Percentiles rank a stretch among this genome's conserved stretches.
phyloP scores from a whole-genome alignment of 257 asterid genomes.

The Capsicum chinense region DNA sequence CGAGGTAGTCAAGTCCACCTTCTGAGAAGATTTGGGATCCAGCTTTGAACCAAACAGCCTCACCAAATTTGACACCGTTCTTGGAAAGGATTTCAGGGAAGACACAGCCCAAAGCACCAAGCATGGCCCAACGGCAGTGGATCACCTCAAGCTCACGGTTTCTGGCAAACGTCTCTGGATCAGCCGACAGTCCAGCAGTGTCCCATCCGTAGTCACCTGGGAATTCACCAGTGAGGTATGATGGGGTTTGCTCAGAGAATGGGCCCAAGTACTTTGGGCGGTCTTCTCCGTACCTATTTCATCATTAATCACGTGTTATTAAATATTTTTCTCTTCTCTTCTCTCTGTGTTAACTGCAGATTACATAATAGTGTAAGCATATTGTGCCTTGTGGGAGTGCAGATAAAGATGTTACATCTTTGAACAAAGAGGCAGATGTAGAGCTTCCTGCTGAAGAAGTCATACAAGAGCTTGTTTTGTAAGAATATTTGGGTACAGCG shows the following conservation, averaged over 20 bases:
- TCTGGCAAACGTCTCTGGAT: conserved; percentile 86
- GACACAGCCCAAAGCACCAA: conserved; percentile 86
- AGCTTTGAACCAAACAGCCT: conserved; percentile 94
- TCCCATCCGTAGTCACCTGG: conserved; percentile 99
- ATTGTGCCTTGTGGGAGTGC: too few relatives aligned
- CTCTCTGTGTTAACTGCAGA: too few relatives aligned
- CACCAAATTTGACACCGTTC: conserved; percentile 83
- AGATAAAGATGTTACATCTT: too few relatives aligned
- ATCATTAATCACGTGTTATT: not conserved
- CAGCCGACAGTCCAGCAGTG: conserved; percentile 94
- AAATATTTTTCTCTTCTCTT: too few relatives aligned
- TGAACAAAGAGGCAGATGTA: too few relatives aligned
- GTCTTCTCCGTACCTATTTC: conserved; percentile 80
- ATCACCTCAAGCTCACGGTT: conserved; percentile 93
- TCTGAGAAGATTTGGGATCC: conserved; percentile 89
- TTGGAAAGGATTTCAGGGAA: conserved; percentile 78
- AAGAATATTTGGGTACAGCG: too few relatives aligned
- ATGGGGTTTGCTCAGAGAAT: conserved; percentile 90
- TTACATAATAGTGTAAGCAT: too few relatives aligned
- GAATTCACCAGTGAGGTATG: conserved; percentile 86
- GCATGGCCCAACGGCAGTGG: conserved; percentile 95
- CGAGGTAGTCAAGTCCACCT: conserved; percentile 87
- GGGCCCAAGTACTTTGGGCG: conserved; percentile 95
- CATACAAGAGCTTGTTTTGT: too few relatives aligned
- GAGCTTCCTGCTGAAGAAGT: too few relatives aligned